Conservation (phyloP, 208 protist genomes). For the Leishmania mexicana region DNA sequence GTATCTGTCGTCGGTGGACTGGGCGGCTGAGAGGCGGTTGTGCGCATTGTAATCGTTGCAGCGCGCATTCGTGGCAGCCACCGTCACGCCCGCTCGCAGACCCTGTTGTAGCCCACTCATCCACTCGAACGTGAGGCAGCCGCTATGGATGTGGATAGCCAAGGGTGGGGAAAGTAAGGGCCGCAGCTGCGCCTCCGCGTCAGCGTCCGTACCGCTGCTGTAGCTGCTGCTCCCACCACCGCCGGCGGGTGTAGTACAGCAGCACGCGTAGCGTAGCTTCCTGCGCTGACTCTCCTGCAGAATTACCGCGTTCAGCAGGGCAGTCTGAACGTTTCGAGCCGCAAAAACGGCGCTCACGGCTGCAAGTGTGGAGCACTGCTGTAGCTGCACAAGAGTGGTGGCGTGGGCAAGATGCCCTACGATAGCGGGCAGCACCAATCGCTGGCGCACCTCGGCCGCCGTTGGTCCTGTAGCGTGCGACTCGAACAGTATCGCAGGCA, state of each 20-base stretch:
- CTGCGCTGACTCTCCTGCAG: slow-evolving; percentile 23
- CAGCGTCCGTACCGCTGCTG: not conserved
- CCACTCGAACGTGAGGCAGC: slow-evolving; percentile 24
- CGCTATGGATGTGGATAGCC: slow-evolving; percentile 17
- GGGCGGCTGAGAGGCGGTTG: not conserved
- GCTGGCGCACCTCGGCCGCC: slow-evolving; percentile 14
- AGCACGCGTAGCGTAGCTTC: slow-evolving; percentile 29
- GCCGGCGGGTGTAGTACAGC: not conserved
- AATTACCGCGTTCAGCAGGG: slow-evolving; percentile 30
- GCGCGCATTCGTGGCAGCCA: slow-evolving; percentile 19
- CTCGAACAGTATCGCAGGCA: slow-evolving; percentile 24
- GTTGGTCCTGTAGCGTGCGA: slow-evolving; percentile 16
- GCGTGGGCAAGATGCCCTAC: slow-evolving; percentile 6
- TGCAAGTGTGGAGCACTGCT: slow-evolving; percentile 14
- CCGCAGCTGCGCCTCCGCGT: slow-evolving; percentile 18
- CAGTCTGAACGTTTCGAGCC: slow-evolving; percentile 14
- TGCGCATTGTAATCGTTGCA: slow-evolving; percentile 23
- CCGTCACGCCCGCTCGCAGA: slow-evolving; percentile 21
- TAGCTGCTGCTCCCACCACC: not conserved
- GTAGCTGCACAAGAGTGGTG: slow-evolving; percentile 21
- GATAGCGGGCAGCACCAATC: slow-evolving; percentile 21
- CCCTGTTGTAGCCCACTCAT: slow-evolving; percentile 12
- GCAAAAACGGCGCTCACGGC: slow-evolving; percentile 14
- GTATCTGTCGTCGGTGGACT: not conserved
- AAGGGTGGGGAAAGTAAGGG: slow-evolving; percentile 21